Percentiles rank a stretch among this genome's conserved stretches.
phyloP scores from a whole-genome alignment of 768 basidiomycete species.

The Rubroboletus pulcherrimus region DNA sequence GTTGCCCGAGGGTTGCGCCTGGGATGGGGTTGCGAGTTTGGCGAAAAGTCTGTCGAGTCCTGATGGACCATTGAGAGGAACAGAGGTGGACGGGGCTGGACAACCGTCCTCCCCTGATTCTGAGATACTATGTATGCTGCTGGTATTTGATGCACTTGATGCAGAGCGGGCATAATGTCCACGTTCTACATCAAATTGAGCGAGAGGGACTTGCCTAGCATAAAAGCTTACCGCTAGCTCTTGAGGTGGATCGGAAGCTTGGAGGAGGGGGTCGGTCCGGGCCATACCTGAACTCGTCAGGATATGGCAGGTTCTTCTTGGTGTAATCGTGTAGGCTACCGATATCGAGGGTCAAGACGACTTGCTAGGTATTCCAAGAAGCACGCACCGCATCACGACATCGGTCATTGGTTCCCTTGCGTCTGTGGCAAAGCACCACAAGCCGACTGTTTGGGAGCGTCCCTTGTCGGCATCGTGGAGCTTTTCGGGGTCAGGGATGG shows the following conservation, averaged over 20 bases:
- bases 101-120: constrained; percentile 27
- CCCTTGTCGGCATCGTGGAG: constrained; percentile 52
- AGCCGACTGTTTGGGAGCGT: constrained; percentile 53
- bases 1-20: constrained; percentile 19
- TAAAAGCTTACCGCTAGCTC: constrained; percentile 25
- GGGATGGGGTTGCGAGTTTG: constrained; percentile 31
- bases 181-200: constrained; percentile 21
- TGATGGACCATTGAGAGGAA: constrained; percentile 24
- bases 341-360: neutral
- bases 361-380: neutral
- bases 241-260: constrained; percentile 36
- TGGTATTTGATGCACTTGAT: constrained; percentile 33
- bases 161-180: constrained; percentile 27
- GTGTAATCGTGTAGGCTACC: constrained; percentile 62
- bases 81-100: constrained; percentile 8
- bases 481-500: constrained; percentile 40
- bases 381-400: constrained; percentile 62
- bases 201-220: neutral
- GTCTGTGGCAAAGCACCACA: constrained; percentile 74
- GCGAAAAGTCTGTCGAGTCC: constrained; percentile 45
- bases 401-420: constrained; percentile 69
- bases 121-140: constrained; percentile 34
- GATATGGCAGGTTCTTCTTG: constrained; percentile 64
- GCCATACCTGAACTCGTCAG: constrained; percentile 67
- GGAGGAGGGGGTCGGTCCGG: constrained; percentile 64